Base-by-base conservation (phyloP, 139 green algal genomes). In the Chlorella sp. region DNA sequence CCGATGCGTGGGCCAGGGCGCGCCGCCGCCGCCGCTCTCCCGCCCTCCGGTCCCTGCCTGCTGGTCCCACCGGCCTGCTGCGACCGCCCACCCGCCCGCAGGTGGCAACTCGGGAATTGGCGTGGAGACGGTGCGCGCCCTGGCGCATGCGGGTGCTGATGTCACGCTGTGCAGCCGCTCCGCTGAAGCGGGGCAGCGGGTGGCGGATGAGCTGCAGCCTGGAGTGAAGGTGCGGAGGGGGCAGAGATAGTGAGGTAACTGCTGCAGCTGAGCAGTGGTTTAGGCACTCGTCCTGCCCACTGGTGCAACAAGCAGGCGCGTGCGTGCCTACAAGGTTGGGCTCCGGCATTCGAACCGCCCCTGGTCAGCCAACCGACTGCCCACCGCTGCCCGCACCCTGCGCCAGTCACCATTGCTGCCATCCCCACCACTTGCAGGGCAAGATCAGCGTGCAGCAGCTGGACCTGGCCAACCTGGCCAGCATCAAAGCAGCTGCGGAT, bases 391-490 rank as follows among this genome's bases (percentile, higher is more conserved):
- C 7, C 44, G n/a, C 44, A 16, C 44, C 9, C 7, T 51, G 44
- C 44, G 44, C 44, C 44, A 16, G 44, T 51, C n/a, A 32, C 2
- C 26, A 25, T 34, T 73, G 67, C 3, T 26, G 67, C 30, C 17
- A 17, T 23, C 67, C 0, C 51, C 51, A 60, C 9, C 2, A 2
- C 9, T 60, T 60, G 51, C 84, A 80, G 5, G 90, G 89, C 17
- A 72, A 51, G 13, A 44, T 96, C 15, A 75, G 70, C 32, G 85
- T 82, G 20, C 30, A 88, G 55, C 56, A 57, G 28, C 85, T 97
- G 36, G 94, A 96, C 76, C 88, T 97, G 20, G 74, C 90, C 0
- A 87, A 95, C 75, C 89, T 97, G 36, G 17, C 57, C 9, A 93
- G 80, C 34, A 88, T 97, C 0, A 55, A 85, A 2, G 86, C 88